Evolutionary conservation across 1,284 basidiomycete species (phyloP), one percentile per base, ranked within the genome.

Genomic region (Agaricales sp.): DNA sequence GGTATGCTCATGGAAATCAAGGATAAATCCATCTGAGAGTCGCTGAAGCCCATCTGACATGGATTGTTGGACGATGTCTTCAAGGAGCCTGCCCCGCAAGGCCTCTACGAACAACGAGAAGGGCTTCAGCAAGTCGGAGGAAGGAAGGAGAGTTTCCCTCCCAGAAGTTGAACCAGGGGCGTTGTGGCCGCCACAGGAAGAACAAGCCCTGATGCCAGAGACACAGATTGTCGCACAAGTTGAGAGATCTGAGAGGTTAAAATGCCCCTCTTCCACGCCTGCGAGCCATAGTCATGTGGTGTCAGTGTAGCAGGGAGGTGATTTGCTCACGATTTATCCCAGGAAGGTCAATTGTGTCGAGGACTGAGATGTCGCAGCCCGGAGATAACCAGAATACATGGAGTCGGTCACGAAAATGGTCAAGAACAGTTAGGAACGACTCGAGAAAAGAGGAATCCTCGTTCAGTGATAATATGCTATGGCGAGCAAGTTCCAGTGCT

Each of bases 11-110:
- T 63, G 58, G 21, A 73, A 66, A 45, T 71, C 66, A 16, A 86
- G 69, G 13, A 87, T 59, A 56, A 87, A 77, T 0, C 85, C 84
- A 46, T 70, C 68, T 58, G 71, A 73, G 43, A 78, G 66, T 39
- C 78, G 70, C 35, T 64, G 69, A 45, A 57, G 60, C 54, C 67
- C 66, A 54, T 55, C 52, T 56, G 59, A 44, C 53, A 53, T 39
- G 45, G 65, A 63, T 13, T 66, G 60, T 46, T 67, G 63, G n/a
- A 74, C 68, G 23, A 84, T 64, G 57, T 80, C 76, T 51, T 79
- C 72, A 35, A 83, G 71, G 22, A 85, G 63, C 23, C 69, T 59
- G 37, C 60, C 72, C 57, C 70, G 69, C 18, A 74, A 53, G n/a
- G 75, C 75, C 22, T 62, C 62, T 25, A 76, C 56, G 54, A 78